These are phyloP conservation scores for Metschnikowia lunata DNA, from an alignment of 805 yeast genomes.

Conservation along the genomic window DNA sequence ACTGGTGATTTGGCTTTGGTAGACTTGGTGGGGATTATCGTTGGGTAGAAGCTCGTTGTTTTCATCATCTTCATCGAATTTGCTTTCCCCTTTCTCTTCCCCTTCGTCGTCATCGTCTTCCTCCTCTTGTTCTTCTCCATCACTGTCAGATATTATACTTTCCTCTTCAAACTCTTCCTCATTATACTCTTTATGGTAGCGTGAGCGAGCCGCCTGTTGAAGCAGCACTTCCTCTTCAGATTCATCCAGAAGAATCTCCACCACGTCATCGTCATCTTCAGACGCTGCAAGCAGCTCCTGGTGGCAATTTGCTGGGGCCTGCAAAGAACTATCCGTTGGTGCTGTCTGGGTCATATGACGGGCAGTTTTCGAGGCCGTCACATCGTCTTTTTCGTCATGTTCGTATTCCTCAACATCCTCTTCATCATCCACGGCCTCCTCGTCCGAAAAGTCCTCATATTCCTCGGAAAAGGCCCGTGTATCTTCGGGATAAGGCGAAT, in stretches of 20 bases:
- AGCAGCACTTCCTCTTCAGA: background rate
- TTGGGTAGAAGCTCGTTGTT: background rate
- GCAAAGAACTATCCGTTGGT: background rate
- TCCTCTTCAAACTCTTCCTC: background rate
- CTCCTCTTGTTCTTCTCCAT: constrained; percentile 1
- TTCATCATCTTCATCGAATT: background rate
- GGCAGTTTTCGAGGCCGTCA: background rate
- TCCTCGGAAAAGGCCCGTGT: background rate
- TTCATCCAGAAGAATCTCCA: constrained; percentile 12
- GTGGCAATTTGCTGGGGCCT: background rate
- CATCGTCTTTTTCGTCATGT: background rate
- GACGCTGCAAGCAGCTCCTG: background rate
- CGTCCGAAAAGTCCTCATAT: background rate
- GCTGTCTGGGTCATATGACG: background rate
- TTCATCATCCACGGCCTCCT: background rate
- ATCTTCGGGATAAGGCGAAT: constrained; percentile 4
- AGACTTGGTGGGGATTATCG: too few species aligned
- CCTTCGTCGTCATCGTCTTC: constrained; percentile 1
- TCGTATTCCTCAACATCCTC: background rate
- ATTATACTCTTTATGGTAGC: background rate
- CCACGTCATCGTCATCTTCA: constrained; percentile 11
- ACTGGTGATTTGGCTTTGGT: background rate
- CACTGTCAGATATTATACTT: background rate
- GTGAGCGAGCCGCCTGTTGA: background rate
- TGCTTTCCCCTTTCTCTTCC: background rate